Evolutionary conservation across 495 filamentous ascomycete species (phyloP), one percentile per base, ranked within the genome.

Genomic region (Penicillium lagena): DNA sequence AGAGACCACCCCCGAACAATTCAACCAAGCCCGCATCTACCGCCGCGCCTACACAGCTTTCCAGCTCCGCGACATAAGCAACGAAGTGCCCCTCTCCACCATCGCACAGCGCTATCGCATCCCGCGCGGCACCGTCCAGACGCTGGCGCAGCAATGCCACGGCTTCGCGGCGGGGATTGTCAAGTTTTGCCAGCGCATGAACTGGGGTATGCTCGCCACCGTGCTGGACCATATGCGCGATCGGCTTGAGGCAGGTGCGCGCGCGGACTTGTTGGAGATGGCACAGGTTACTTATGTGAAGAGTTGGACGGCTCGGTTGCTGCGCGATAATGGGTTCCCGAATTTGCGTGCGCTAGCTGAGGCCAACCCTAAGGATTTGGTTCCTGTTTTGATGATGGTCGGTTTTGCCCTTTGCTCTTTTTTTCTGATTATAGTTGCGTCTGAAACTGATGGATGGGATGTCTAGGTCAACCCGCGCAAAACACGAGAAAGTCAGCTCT

Each of bases 31-130:
- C 2, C 75, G 80, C 9, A 77, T 86, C 31, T 88, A 90, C 54
- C 77, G 78, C n/a, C 78, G 86, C 12, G 88, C 89, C 52, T 93
- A 89, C 53, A 70, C 85, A 12, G 85, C 87, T 9, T 76, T 93
- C 36, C 88, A 90, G 55, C 78, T 93, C 31, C 82, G 87, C 13
- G 85, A 90, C 54, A 64, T 93, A 29, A 88, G 86, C 62, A 90
- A 89, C 54, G 87, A 90, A 47, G 69, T 79, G 15, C 87, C 87
- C 1, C 72, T 90, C 7, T 77, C 86, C 42, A 58, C 68, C 1
- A 84, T 93, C 30, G 80, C 87, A 1, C 62, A 61, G 12, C 86
- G 86, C 48, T 90, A 87, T 54, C 76, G 77, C 13, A 78, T 79
- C 40, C 79, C 82, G 8, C 77, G 86, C 29, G 87, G 87, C 0